Percentiles rank a stretch among this genome's conserved stretches.
Evolutionary conservation across 2,329 filamentous ascomycete species (phyloP).

Genomic region (Neurospora sp.): DNA sequence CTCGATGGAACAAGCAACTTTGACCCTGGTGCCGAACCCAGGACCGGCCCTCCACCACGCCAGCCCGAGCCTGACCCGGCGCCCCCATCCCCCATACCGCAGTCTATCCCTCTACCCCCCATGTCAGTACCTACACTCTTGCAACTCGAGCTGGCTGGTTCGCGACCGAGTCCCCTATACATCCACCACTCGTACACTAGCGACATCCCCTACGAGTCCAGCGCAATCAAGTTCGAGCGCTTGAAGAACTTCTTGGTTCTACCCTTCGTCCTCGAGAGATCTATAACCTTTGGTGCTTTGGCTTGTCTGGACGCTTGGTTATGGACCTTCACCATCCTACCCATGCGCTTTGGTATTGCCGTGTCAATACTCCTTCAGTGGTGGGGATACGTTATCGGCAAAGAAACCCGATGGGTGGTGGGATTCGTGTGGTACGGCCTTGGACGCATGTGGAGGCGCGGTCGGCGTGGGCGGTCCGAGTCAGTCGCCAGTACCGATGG

Average conservation of each 20-base stretch:
- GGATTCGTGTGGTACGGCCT: slow-evolving; percentile 72
- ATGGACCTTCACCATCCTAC: slow-evolving; percentile 91
- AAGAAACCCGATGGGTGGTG: slow-evolving; percentile 61
- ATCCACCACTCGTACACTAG: slow-evolving; percentile 48
- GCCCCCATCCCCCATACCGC: slow-evolving; percentile 39
- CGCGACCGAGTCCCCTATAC: slow-evolving; percentile 54
- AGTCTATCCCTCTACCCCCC: slow-evolving; percentile 50
- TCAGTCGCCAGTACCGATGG: slow-evolving; percentile 19
- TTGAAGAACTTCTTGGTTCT: slow-evolving; percentile 80
- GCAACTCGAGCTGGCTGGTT: slow-evolving; percentile 53
- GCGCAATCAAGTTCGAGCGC: slow-evolving; percentile 82
- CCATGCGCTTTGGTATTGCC: slow-evolving; percentile 77
- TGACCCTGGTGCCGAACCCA: slow-evolving; percentile 16
- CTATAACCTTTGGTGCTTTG: slow-evolving; percentile 77
- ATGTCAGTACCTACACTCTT: slow-evolving; percentile 58
- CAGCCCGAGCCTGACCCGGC: slow-evolving; percentile 20
- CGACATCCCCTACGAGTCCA: slow-evolving; percentile 77
- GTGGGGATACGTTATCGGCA: slow-evolving; percentile 62
- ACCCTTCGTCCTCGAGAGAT: slow-evolving; percentile 71
- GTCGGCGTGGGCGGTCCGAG: slow-evolving; percentile 33
- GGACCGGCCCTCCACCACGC: slow-evolving; percentile 7
- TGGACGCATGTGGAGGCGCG: slow-evolving; percentile 64
- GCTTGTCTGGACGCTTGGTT: slow-evolving; percentile 95
- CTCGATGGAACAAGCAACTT: slow-evolving; percentile 23
- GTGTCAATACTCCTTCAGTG: slow-evolving; percentile 66